Evolutionary conservation across 306 rosid species (phyloP).

Genomic region (Dalbergia cultrata): DNA sequence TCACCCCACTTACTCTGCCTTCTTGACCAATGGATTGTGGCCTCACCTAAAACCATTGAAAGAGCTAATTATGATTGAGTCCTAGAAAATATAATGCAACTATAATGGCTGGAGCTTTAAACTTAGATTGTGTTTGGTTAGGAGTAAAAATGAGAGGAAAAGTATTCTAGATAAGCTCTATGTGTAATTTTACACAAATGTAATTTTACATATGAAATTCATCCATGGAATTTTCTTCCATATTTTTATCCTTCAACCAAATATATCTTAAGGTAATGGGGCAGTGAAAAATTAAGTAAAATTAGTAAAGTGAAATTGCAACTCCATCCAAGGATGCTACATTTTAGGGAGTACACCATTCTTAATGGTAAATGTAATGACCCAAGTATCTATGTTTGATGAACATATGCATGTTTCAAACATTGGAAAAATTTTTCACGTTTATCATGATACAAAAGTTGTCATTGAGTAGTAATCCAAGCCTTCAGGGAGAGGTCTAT

Average conservation of each 20-base stretch:
- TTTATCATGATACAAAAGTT: conserved; percentile 82
- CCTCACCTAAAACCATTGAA: conserved; percentile 54
- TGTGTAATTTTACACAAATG: no score
- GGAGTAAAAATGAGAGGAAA: no score
- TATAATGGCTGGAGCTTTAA: background rate
- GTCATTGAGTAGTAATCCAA: conserved; percentile 87
- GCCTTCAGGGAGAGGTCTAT: conserved; percentile 85
- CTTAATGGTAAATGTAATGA: background rate
- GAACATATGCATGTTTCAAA: conserved; percentile 43
- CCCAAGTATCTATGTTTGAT: conserved; percentile 7
- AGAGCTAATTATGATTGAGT: background rate
- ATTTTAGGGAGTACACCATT: background rate
- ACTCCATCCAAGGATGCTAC: conserved; percentile 29
- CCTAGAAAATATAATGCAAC: background rate
- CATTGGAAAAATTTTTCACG: conserved; percentile 95
- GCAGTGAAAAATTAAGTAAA: background rate
- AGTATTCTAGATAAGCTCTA: no score
- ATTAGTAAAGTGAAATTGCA: conserved; percentile 14
- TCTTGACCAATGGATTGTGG: conserved; percentile 90
- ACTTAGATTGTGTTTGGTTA: background rate
- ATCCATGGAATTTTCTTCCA: background rate
- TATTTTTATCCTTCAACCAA: no score
- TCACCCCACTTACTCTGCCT: conserved; percentile 97
- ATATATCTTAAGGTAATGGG: no score
- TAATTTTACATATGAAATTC: no score